Conservation (phyloP, 2,329 filamentous ascomycete species). For the Claviceps spartinae region DNA sequence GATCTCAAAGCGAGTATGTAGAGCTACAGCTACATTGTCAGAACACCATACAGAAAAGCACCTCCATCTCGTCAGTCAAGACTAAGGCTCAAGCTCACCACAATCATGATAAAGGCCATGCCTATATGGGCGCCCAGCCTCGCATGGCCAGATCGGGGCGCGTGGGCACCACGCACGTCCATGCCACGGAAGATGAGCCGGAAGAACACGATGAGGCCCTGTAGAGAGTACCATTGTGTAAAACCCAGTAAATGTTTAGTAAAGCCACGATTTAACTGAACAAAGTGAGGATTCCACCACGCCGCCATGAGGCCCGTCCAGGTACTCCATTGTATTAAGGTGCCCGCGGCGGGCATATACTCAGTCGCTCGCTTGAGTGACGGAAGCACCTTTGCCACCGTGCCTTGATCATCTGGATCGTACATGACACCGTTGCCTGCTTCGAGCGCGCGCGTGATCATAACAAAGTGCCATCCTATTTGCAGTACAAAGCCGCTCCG, state of each 20-base stretch:
- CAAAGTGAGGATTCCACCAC: slow-evolving; percentile 59
- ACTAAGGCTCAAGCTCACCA: slow-evolving; percentile 28
- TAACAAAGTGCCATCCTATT: slow-evolving; percentile 35
- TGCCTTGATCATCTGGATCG: slow-evolving; percentile 18
- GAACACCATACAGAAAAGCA: neutral
- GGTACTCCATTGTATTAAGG: slow-evolving; percentile 34
- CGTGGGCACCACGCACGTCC: slow-evolving; percentile 25
- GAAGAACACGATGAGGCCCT: slow-evolving; percentile 43
- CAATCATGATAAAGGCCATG: slow-evolving; percentile 36
- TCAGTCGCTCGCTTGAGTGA: slow-evolving; percentile 8
- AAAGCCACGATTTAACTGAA: slow-evolving; percentile 45
- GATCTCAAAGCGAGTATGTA: slow-evolving; percentile 29
- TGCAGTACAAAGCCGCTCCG: slow-evolving; percentile 31
- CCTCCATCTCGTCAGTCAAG: too few species aligned
- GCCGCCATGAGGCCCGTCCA: slow-evolving; percentile 35
- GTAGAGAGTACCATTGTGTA: slow-evolving; percentile 51
- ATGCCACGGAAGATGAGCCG: slow-evolving; percentile 36
- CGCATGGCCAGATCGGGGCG: slow-evolving; percentile 24
- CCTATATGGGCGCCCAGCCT: slow-evolving; percentile 40
- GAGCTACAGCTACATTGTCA: slow-evolving; percentile 20
- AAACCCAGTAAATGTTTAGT: slow-evolving; percentile 46
- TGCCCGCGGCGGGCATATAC: slow-evolving; percentile 26
- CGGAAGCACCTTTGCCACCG: slow-evolving; percentile 6
- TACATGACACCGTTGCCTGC: slow-evolving; percentile 18
- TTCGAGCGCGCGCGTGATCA: slow-evolving; percentile 14